Percentiles rank a stretch among this genome's conserved stretches.
Conservation (phyloP, 2,329 filamentous ascomycete genomes). For the Xylariaceae sp. region DNA sequence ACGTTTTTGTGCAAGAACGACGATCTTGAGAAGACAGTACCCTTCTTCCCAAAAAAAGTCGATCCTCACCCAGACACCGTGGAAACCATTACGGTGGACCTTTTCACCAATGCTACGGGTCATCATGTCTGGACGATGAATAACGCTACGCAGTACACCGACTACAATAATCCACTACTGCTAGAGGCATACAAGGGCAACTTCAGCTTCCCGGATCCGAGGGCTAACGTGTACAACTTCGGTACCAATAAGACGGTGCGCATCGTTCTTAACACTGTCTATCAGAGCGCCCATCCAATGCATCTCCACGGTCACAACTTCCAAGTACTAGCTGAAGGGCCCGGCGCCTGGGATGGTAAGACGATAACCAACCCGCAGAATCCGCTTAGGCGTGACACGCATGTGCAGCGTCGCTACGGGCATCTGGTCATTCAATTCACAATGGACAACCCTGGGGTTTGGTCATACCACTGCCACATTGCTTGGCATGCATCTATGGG, state of each 20-base stretch:
- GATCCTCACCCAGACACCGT: neutral
- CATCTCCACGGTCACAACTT: conserved; percentile 61
- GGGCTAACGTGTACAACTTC: conserved; percentile 33
- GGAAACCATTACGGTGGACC: neutral
- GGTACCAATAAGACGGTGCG: too few species aligned
- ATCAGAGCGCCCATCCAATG: conserved; percentile 48
- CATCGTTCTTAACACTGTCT: conserved; percentile 39
- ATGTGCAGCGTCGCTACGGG: conserved; percentile 36
- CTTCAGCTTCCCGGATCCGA: conserved; percentile 15
- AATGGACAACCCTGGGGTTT: conserved; percentile 46
- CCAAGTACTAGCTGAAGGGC: conserved; percentile 48
- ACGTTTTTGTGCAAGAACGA: conserved; percentile 8
- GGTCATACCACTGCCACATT: conserved; percentile 44
- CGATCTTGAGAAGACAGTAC: conserved; percentile 7
- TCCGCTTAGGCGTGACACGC: conserved; percentile 48
- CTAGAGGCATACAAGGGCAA: conserved; percentile 22
- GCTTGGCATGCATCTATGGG: conserved; percentile 48
- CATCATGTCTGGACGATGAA: conserved; percentile 7
- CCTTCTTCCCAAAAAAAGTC: neutral
- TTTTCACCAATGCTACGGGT: neutral
- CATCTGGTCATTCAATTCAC: conserved; percentile 43
- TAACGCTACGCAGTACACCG: conserved; percentile 3
- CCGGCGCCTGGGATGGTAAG: conserved; percentile 33
- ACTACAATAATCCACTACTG: conserved; percentile 36
- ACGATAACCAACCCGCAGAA: conserved; percentile 41